Evolutionary conservation across 176 grass and related monocot genomes (phyloP).

Genomic region (Hsuehochloa calcarea): DNA sequence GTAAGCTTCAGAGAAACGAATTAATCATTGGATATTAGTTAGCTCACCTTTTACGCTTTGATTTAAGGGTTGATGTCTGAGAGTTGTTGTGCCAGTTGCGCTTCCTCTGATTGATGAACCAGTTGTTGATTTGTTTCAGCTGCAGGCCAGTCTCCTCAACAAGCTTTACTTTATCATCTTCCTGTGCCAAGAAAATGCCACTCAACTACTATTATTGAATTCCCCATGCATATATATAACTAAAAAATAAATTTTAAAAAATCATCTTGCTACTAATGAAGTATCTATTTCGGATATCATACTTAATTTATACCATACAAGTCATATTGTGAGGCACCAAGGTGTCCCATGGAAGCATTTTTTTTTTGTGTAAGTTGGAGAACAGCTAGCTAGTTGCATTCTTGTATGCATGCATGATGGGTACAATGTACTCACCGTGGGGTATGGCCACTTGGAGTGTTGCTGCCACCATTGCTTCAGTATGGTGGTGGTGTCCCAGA

Average conservation of each 20-base stretch:
- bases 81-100: slow-evolving; percentile 99
- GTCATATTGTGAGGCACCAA: not conserved
- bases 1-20: not conserved
- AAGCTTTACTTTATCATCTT: slow-evolving; percentile 98
- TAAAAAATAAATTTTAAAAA: not conserved
- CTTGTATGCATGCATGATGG: slow-evolving; percentile 42
- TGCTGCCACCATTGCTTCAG: slow-evolving; percentile 99
- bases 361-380: not conserved
- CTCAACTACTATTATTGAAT: not conserved
- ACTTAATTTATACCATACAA: not conserved
- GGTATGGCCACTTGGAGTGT: slow-evolving; percentile 99
- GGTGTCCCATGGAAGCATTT: not conserved
- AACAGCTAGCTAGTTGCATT: slow-evolving; percentile 48
- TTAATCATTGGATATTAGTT: not conserved
- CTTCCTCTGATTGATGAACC: slow-evolving; percentile 99
- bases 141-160: slow-evolving; percentile 98
- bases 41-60: slow-evolving; percentile 90
- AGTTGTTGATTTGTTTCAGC: slow-evolving; percentile 99
- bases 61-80: slow-evolving; percentile 90
- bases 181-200: slow-evolving; percentile 47
- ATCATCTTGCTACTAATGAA: not conserved
- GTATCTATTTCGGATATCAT: not conserved
- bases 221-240: not conserved
- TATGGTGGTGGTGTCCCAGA: slow-evolving; percentile 91
- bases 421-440: slow-evolving; percentile 73